Evolutionary conservation across 139 green algal genomes (phyloP), one percentile per base, ranked within the genome.

Genomic region (Closterium sp.): DNA sequence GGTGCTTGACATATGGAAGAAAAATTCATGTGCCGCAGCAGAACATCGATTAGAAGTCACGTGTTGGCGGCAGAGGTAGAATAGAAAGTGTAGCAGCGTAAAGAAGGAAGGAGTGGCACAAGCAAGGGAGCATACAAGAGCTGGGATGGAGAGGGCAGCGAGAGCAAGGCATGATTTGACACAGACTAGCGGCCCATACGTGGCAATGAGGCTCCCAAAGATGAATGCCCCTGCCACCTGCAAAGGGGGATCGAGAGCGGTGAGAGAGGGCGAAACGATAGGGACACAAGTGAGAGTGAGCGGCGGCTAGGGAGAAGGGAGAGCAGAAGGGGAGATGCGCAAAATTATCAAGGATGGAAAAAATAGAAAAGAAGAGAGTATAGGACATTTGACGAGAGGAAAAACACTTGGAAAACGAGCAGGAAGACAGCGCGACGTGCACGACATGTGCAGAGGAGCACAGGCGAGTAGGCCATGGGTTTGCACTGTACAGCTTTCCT

Each of bases 201-300:
- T 93, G 24, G 91, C 89, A 27, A 93, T 45, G 7, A 92, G 24
- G 3, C 88, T 90, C 38, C 91, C 91, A 89, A 93, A 93, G 27
- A 89, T 28, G 31, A 93, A 34, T n/a, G 91, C 22, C 2, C 91
- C 91, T 27, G 91, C 50, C 22, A 93, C 93, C 91, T 93, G 91
- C 79, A 79, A 13, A 79, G 10, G 2, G 62, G 19, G 62, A 79
- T 79, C 7, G 62, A 11, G 62, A 79, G 19, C 17, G 2, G 19
- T 13, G 38, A 50, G 38, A 11, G 38, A 9, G 38, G 38, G n/a
- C n/a, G 38, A 50, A 50, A 50, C 5, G 62, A 79, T 27, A 79
- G 62, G 62, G 62, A 79, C 19, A 24, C 13, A 79, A 5, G 62
- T 27, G 62, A 79, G 62, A 2, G 62, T 79, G 62, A 13, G 17